A percentile compares a stretch with the other conserved stretches of the same genome.
These are phyloP conservation scores for Erysiphe pulchra DNA, from an alignment of 2,329 filamentous ascomycete genomes.

Conservation along the genomic window DNA sequence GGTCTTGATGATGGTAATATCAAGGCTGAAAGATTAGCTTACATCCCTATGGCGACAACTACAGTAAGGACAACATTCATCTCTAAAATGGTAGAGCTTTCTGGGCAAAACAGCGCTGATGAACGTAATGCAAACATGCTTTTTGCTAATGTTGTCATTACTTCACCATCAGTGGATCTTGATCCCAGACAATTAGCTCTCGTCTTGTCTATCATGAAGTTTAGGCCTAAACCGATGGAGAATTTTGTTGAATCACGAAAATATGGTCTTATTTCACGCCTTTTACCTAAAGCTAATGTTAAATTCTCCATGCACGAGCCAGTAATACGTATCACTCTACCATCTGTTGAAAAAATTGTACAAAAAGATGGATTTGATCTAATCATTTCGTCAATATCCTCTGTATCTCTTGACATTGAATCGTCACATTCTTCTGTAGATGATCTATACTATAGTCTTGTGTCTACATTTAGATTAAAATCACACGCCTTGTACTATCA, in stretches of 20 bases:
- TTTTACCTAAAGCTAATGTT: slow-evolving; percentile 78
- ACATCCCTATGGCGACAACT: slow-evolving; percentile 92
- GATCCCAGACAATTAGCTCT: slow-evolving; percentile 80
- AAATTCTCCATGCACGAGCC: slow-evolving; percentile 95
- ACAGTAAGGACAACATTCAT: slow-evolving; percentile 83
- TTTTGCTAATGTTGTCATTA: slow-evolving; percentile 70
- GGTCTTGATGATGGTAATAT: slow-evolving; percentile 77
- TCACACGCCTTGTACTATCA: slow-evolving; percentile 89
- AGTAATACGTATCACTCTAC: slow-evolving; percentile 69
- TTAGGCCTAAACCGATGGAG: slow-evolving; percentile 24
- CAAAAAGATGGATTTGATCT: slow-evolving; percentile 72
- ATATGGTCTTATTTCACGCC: slow-evolving; percentile 57
- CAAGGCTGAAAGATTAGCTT: slow-evolving; percentile 64
- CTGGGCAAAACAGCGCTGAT: slow-evolving; percentile 41
- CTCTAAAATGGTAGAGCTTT: slow-evolving; percentile 72
- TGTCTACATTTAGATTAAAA: slow-evolving; percentile 57
- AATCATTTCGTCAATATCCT: slow-evolving; percentile 85
- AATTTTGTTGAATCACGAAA: slow-evolving; percentile 21
- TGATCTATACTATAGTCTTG: slow-evolving; percentile 66
- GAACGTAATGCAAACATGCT: slow-evolving; percentile 80
- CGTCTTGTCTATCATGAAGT: slow-evolving; percentile 36
- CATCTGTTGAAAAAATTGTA: slow-evolving; percentile 39
- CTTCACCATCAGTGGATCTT: slow-evolving; percentile 80
- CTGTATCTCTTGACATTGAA: slow-evolving; percentile 75
- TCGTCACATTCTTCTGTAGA: slow-evolving; percentile 78